Conservation (phyloP, 2,329 filamentous ascomycete species). For the Endocalyx cinctus region DNA sequence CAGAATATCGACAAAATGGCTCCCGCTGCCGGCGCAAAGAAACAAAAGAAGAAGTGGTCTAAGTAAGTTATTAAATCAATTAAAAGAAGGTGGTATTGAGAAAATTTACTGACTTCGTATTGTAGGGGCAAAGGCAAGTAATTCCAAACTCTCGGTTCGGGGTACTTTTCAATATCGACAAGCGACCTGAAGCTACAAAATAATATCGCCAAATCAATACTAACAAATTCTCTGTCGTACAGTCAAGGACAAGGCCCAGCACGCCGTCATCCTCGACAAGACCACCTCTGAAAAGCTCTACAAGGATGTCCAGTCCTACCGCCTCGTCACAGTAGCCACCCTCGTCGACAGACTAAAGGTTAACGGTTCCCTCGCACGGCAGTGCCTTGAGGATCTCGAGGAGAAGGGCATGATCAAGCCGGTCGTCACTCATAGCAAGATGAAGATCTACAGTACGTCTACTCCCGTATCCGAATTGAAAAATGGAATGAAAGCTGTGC, state of each 20-base stretch:
- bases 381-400: constrained; percentile 88
- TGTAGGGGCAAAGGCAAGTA: constrained; percentile 27
- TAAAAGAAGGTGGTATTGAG: too few species aligned
- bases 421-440: constrained; percentile 91
- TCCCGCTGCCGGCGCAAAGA: constrained; percentile 63
- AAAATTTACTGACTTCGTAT: background rate
- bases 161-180: constrained; percentile 8
- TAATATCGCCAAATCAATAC: background rate
- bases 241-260: constrained; percentile 99
- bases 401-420: constrained; percentile 99
- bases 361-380: constrained; percentile 93
- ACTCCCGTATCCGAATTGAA: background rate
- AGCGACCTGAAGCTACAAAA: constrained; percentile 6
- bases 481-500: background rate
- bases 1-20: constrained; percentile 40
- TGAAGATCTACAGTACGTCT: constrained; percentile 89
- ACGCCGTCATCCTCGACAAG: constrained; percentile 99
- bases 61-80: constrained; percentile 55
- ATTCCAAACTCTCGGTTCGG: constrained; percentile 9
- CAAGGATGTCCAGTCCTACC: constrained; percentile 99
- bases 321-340: constrained; percentile 95
- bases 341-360: constrained; percentile 99
- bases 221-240: constrained; percentile 4
- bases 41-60: constrained; percentile 78
- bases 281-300: constrained; percentile 94